A percentile compares a stretch with the other conserved stretches of the same genome.
Conservation (phyloP, 495 filamentous ascomycete genomes). For the Penicillium samsonianum region DNA sequence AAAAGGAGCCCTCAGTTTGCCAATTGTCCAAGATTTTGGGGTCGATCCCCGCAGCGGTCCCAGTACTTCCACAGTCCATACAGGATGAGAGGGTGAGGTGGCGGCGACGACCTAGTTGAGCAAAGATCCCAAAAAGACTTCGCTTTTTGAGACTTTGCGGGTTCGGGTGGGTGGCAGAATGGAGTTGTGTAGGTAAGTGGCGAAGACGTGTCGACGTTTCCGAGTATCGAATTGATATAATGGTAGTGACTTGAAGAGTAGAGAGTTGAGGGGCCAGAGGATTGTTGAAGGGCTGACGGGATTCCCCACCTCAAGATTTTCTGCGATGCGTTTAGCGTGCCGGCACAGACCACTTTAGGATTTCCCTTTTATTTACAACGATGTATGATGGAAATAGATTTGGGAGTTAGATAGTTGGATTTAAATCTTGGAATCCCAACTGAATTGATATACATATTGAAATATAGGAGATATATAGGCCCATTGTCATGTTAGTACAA, state of each 20-base stretch:
- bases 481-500: neutral
- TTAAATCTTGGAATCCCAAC: no score
- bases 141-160: conserved; percentile 23
- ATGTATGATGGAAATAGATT: neutral
- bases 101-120: conserved; percentile 18
- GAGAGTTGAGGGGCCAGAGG: conserved; percentile 4
- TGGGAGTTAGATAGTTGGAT: neutral
- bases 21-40: conserved; percentile 52
- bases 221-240: neutral
- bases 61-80: conserved; percentile 50
- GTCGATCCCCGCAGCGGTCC: conserved; percentile 50
- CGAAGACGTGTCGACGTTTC: neutral
- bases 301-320: conserved; percentile 21
- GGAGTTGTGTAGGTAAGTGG: neutral
- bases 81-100: conserved; percentile 31
- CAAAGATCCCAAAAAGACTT: conserved; percentile 27
- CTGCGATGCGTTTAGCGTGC: conserved; percentile 13
- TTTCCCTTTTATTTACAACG: neutral
- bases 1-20: conserved; percentile 43
- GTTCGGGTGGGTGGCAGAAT: neutral
- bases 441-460: no score
- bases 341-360: conserved; percentile 10
- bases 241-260: conserved; percentile 5
- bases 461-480: neutral
- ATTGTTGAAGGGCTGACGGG: conserved; percentile 23